These are phyloP conservation scores for Beauveria rudraprayagi DNA, from an alignment of 2,329 filamentous ascomycete species.

Conservation along the genomic window DNA sequence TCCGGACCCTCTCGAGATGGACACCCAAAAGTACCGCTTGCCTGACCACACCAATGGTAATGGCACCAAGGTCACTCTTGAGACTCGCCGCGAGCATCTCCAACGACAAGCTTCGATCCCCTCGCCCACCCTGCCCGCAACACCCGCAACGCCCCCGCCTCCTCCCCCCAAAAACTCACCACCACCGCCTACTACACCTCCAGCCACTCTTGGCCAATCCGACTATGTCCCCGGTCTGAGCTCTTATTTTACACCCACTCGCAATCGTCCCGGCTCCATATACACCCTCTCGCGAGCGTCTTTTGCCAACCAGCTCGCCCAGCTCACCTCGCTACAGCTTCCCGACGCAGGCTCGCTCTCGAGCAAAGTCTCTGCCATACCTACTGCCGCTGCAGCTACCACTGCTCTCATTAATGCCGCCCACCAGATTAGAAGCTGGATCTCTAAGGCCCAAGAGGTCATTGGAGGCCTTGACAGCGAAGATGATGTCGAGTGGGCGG, in stretches of 20 bases:
- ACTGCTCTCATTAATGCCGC: slow-evolving; percentile 78
- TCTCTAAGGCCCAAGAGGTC: slow-evolving; percentile 83
- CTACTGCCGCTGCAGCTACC: slow-evolving; percentile 75
- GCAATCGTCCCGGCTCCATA: slow-evolving; percentile 72
- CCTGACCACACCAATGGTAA: slow-evolving; percentile 63
- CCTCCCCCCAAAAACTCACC: slow-evolving; percentile 34
- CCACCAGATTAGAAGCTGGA: slow-evolving; percentile 91
- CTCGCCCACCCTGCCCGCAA: slow-evolving; percentile 24
- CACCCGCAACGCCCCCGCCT: slow-evolving; percentile 26
- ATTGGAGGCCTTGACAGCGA: slow-evolving; percentile 85
- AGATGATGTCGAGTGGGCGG: slow-evolving; percentile 97
- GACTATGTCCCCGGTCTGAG: slow-evolving; percentile 44
- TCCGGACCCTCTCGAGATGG: slow-evolving; percentile 50
- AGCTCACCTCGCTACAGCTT: slow-evolving; percentile 82
- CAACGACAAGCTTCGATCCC: slow-evolving; percentile 39
- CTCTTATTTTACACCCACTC: slow-evolving; percentile 59
- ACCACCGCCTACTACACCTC: slow-evolving; percentile 25
- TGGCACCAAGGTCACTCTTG: slow-evolving; percentile 54
- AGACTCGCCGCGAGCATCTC: slow-evolving; percentile 50
- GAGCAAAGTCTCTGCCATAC: slow-evolving; percentile 74
- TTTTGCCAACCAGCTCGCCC: slow-evolving; percentile 86
- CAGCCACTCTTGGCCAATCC: slow-evolving; percentile 19
- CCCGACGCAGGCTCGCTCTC: slow-evolving; percentile 80
- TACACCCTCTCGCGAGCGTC: slow-evolving; percentile 89
- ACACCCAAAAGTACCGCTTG: slow-evolving; percentile 66